Evolutionary conservation across 2,329 filamentous ascomycete species (phyloP).

Genomic region (Curvularia eragrostidis): DNA sequence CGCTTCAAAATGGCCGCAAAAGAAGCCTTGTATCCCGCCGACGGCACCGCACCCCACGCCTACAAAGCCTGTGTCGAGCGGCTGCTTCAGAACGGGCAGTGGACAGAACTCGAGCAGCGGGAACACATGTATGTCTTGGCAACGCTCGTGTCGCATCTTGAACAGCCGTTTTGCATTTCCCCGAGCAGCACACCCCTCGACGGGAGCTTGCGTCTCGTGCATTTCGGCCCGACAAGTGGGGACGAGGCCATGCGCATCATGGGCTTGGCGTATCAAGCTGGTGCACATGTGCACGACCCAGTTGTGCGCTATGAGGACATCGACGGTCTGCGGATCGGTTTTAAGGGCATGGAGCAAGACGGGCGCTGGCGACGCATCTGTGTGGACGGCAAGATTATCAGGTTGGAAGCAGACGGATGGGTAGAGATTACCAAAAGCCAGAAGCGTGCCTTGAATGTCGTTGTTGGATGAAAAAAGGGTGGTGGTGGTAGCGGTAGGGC

Average conservation of each 20-base stretch:
- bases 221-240: constrained; percentile 72
- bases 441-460: constrained; percentile 49
- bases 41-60: constrained; percentile 60
- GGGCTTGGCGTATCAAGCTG: constrained; percentile 65
- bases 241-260: constrained; percentile 78
- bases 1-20: constrained; percentile 86
- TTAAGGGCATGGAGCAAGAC: constrained; percentile 66
- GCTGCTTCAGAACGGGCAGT: constrained; percentile 44
- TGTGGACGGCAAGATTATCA: constrained; percentile 88
- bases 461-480: constrained; percentile 11
- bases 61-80: constrained; percentile 64
- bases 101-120: constrained; percentile 48
- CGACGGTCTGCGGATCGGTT: constrained; percentile 69
- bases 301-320: constrained; percentile 74
- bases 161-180: constrained; percentile 82
- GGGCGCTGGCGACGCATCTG: constrained; percentile 82
- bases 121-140: constrained; percentile 79
- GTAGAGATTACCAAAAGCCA: constrained; percentile 67
- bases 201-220: constrained; percentile 72
- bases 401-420: constrained; percentile 72
- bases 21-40: constrained; percentile 69
- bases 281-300: constrained; percentile 61
- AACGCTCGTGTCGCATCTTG: constrained; percentile 79
- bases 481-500: not conserved
- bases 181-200: constrained; percentile 74